A percentile compares a stretch with the other conserved stretches of the same genome.
These are phyloP conservation scores for Ceratopteris richardii DNA, from an alignment of 75 land plant genomes.

Conservation along the genomic window DNA sequence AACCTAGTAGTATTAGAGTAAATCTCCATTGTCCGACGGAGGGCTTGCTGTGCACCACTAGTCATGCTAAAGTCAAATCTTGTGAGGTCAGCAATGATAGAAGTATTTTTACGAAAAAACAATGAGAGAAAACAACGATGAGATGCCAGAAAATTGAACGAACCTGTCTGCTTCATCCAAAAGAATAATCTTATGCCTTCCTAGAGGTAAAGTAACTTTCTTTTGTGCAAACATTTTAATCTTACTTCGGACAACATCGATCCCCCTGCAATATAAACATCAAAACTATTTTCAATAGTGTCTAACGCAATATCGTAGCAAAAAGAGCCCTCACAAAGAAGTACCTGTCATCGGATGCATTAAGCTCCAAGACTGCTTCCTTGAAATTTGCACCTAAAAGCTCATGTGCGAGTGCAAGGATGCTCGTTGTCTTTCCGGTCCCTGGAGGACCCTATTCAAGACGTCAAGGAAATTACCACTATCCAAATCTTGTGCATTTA, in stretches of 20 bases:
- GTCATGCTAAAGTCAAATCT: conserved; percentile 64
- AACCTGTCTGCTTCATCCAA: conserved; percentile 99
- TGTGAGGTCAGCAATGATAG: too few species aligned
- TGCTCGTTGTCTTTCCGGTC: conserved; percentile 97
- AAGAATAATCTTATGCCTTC: conserved; percentile 84
- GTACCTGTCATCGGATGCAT: conserved; percentile 98
- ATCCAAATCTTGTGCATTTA: too few species aligned
- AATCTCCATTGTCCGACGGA: conserved; percentile 98
- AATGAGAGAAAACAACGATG: too few species aligned
- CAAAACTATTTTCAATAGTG: too few species aligned
- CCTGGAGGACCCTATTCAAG: conserved; percentile 94
- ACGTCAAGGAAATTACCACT: conserved; percentile 2
- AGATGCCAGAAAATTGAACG: neutral
- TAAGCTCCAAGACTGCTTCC: conserved; percentile 93
- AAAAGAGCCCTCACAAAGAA: too few species aligned
- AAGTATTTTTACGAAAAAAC: too few species aligned
- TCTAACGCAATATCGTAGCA: too few species aligned
- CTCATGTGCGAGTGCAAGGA: conserved; percentile 96
- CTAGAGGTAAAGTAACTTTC: conserved; percentile 92
- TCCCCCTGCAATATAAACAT: conserved; percentile 56
- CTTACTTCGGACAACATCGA: conserved; percentile 98
- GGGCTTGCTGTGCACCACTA: conserved; percentile 96
- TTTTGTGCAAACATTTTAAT: conserved; percentile 99
- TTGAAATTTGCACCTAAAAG: conserved; percentile 71
- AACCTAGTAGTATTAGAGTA: conserved; percentile 98